Evolutionary conservation across 2,329 filamentous ascomycete genomes (phyloP), one percentile per base, ranked within the genome.

Genomic region (Lecanicillium sp.): DNA sequence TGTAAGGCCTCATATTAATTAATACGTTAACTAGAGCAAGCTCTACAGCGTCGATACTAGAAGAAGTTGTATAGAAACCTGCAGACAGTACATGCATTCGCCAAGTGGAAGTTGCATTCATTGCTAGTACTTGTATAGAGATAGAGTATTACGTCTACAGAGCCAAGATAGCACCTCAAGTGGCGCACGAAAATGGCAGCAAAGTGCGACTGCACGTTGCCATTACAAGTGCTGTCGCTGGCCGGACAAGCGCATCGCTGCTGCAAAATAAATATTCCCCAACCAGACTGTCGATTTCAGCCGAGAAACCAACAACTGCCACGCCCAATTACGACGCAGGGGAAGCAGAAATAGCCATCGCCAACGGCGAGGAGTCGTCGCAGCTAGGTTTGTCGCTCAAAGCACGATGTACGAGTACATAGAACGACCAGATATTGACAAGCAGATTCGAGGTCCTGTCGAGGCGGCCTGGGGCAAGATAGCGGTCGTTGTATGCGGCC

Each of bases 21-120:
- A 76, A 74, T 0, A 76, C 76, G 1, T 80, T 76, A 1, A 81
- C 77, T 0, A 77, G 77, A 14, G 71, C 75, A 2, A 79, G 75
- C 4, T 80, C 76, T 40, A 76, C 72, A 2, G 55, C 79, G 5
- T 74, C 76, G 0, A 74, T 80, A 3, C 59, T 80, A 1, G 75
- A 80, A 46, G 69, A 66, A 44, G 60, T 77, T 2, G 61, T 76
- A 2, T 14, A 29, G 22, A 60, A 63, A 22, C 53, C 60, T 0
- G 57, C 57, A 9, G 46, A 42, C 2, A 58, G 57, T 3, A 65
- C 62, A 10, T 80, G 76, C 46, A 69, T 66, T 7, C 68, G 66
- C 39, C 59, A 72, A 17, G 60, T 79, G 7, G 68, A 77, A 17
- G 69, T 79, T 17, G 54, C 77, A 2, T 50, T 79, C 4, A 53